These are phyloP conservation scores for Rhytidhysteron rufulum DNA, from an alignment of 2,329 filamentous ascomycete genomes.

Conservation along the genomic window DNA sequence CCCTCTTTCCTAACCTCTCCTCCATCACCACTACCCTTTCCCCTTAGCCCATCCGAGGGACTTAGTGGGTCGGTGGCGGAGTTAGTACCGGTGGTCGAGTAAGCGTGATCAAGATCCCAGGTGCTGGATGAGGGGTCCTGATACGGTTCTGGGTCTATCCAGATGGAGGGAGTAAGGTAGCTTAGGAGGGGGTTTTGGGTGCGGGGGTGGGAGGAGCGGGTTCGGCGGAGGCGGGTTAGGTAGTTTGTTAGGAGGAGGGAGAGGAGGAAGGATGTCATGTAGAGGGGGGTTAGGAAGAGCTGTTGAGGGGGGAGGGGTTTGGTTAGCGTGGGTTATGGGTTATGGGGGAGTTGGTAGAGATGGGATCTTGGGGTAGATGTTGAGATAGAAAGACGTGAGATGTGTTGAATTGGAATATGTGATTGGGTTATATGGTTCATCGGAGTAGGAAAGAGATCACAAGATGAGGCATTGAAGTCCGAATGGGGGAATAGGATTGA, in stretches of 20 bases:
- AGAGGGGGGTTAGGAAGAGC: constrained; percentile 58
- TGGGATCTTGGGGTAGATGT: neutral
- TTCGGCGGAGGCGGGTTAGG: constrained; percentile 50
- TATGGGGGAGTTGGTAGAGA: neutral
- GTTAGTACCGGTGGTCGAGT: no score
- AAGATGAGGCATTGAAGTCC: no score
- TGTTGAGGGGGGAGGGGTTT: no score
- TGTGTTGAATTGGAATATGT: neutral
- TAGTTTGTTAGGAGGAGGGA: constrained; percentile 63
- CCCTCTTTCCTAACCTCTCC: constrained; percentile 1
- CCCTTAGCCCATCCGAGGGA: constrained; percentile 16
- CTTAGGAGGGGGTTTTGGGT: constrained; percentile 8
- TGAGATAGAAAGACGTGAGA: neutral
- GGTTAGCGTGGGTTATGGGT: neutral
- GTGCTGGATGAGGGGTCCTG: constrained; percentile 32
- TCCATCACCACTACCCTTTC: constrained; percentile 3
- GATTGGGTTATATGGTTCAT: neutral
- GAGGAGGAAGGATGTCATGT: constrained; percentile 62
- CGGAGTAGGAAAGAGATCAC: neutral
- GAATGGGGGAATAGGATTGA: no score
- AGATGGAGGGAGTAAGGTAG: constrained; percentile 22
- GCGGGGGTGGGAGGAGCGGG: constrained; percentile 27
- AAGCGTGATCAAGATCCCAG: constrained; percentile 9
- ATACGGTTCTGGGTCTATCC: constrained; percentile 43
- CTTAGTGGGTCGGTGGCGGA: no score